These are phyloP conservation scores for Boletellus sp. DNA, from an alignment of 768 basidiomycete genomes.

Conservation along the genomic window DNA sequence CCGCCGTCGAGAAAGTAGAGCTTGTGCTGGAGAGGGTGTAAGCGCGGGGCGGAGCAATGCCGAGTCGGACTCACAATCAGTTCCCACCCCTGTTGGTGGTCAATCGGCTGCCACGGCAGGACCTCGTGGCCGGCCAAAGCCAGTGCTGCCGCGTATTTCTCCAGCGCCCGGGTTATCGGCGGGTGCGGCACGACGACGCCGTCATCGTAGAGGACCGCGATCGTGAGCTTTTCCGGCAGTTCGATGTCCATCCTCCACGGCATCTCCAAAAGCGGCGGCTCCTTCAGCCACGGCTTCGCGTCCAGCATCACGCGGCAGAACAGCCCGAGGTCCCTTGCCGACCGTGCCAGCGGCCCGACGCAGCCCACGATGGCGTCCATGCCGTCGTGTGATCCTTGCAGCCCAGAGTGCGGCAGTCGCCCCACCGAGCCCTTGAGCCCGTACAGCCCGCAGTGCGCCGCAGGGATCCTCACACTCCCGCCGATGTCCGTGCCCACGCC, in stretches of 20 bases:
- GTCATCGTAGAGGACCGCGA: conserved; percentile 50
- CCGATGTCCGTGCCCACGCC: conserved; percentile 49
- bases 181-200: conserved; percentile 49
- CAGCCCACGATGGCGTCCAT: conserved; percentile 53
- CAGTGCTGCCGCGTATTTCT: conserved; percentile 37
- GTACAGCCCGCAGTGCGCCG: conserved; percentile 40
- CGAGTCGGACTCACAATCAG: conserved; percentile 35
- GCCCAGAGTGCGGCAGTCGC: conserved; percentile 49
- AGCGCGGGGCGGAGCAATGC: background rate
- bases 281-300: conserved; percentile 44
- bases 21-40: conserved; percentile 38
- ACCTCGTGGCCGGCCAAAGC: conserved; percentile 48
- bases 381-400: conserved; percentile 47
- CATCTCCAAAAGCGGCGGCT: conserved; percentile 46
- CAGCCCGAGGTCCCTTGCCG: conserved; percentile 45
- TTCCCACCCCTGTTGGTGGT: conserved; percentile 44
- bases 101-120: conserved; percentile 44
- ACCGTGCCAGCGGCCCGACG: conserved; percentile 46
- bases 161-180: conserved; percentile 42
- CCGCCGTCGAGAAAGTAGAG: conserved; percentile 52
- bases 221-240: conserved; percentile 39
- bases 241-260: conserved; percentile 44
- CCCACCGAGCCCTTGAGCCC: conserved; percentile 47
- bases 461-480: conserved; percentile 43
- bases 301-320: conserved; percentile 47